Conservation (phyloP, 1,284 basidiomycete genomes). For the Schizopora paradoxa region DNA sequence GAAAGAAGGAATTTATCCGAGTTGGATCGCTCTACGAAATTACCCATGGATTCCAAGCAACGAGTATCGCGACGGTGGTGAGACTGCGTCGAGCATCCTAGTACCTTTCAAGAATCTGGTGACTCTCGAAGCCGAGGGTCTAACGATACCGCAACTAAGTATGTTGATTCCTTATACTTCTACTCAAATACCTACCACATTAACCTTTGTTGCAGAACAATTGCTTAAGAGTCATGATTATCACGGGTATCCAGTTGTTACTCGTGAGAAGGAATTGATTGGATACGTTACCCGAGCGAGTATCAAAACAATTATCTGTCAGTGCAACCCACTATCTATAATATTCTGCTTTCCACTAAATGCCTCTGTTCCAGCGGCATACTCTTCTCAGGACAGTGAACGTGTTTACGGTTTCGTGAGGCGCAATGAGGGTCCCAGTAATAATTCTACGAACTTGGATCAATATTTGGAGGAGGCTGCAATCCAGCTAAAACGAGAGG, state of each 20-base stretch:
- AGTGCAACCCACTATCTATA: slow-evolving; percentile 29
- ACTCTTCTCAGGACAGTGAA: too few species aligned
- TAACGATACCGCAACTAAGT: slow-evolving; percentile 47
- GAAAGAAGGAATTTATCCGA: slow-evolving; percentile 67
- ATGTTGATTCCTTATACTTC: slow-evolving; percentile 17
- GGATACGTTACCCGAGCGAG: slow-evolving; percentile 58
- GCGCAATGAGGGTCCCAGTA: slow-evolving; percentile 20
- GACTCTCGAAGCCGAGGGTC: slow-evolving; percentile 44
- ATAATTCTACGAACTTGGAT: slow-evolving; percentile 42
- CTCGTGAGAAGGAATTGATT: slow-evolving; percentile 40
- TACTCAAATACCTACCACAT: background rate
- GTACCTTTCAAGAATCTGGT: slow-evolving; percentile 45
- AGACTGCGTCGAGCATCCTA: slow-evolving; percentile 61
- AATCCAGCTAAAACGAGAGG: slow-evolving; percentile 59
- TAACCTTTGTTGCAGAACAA: slow-evolving; percentile 25
- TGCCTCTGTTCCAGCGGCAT: too few species aligned
- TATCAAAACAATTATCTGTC: slow-evolving; percentile 46
- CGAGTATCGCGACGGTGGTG: slow-evolving; percentile 60
- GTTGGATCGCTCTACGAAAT: slow-evolving; percentile 66
- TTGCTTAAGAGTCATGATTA: slow-evolving; percentile 41
- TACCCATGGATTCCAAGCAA: slow-evolving; percentile 74
- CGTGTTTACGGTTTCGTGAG: too few species aligned
- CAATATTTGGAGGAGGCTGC: slow-evolving; percentile 50
- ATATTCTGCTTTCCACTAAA: slow-evolving; percentile 30
- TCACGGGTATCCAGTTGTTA: slow-evolving; percentile 59